Evolutionary conservation across 495 filamentous ascomycete genomes (phyloP).

Genomic region (Jackrogersella multiformis): DNA sequence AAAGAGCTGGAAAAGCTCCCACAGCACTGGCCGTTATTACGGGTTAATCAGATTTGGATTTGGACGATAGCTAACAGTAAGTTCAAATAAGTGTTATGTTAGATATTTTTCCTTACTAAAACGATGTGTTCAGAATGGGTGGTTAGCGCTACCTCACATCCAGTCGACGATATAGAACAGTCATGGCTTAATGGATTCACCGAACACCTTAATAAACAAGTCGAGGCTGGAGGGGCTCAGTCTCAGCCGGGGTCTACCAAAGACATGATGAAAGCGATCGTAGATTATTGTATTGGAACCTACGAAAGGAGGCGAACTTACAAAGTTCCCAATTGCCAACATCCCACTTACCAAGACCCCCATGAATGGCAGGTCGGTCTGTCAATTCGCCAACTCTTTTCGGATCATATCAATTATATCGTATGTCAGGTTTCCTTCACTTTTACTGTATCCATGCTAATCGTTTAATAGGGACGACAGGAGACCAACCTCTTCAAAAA

Average conservation of each 20-base stretch:
- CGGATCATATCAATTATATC: conserved; percentile 29
- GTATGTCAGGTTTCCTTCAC: conserved; percentile 4
- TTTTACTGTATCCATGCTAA: background rate
- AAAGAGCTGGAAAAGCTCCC: background rate
- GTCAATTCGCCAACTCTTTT: conserved; percentile 28
- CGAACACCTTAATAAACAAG: conserved; percentile 23
- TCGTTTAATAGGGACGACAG: conserved; percentile 6
- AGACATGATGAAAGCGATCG: conserved; percentile 25
- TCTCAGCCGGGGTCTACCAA: conserved; percentile 31
- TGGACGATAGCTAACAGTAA: conserved; percentile 21
- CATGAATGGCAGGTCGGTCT: conserved; percentile 12
- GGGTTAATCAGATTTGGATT: conserved; percentile 26
- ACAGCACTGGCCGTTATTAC: conserved; percentile 6
- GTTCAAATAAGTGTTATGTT: background rate
- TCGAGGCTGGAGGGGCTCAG: conserved; percentile 16
- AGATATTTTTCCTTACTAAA: background rate
- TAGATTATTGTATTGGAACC: conserved; percentile 20
- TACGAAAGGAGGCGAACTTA: conserved; percentile 2
- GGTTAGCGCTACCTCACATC: conserved; percentile 14
- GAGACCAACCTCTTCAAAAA: conserved; percentile 11
- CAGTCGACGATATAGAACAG: conserved; percentile 18
- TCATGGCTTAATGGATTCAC: conserved; percentile 25
- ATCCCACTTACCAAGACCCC: background rate
- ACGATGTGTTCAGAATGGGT: conserved; percentile 13
- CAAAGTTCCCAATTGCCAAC: background rate